Evolutionary conservation across 257 asterid genomes (phyloP).

Genomic region (Euphrasia confusa): DNA sequence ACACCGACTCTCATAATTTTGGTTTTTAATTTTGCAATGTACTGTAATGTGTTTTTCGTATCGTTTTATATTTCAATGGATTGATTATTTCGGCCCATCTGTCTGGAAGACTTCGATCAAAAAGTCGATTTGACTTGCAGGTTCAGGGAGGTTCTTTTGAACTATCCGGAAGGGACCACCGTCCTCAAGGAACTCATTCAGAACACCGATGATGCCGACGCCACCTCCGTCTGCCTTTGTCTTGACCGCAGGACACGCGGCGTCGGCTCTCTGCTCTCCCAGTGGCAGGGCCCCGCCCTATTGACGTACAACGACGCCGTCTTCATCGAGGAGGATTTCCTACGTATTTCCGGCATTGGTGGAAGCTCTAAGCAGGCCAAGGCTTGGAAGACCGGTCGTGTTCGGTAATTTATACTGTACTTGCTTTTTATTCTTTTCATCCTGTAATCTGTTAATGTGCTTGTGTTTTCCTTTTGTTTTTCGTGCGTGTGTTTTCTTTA

Average conservation of each 20-base stretch:
- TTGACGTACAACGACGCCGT: slow-evolving; percentile 83
- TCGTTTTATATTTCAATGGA: too few species aligned
- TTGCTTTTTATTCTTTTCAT: background rate
- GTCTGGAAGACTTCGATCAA: slow-evolving; percentile 93
- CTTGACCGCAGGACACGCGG: slow-evolving; percentile 75
- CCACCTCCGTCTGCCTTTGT: slow-evolving; percentile 82
- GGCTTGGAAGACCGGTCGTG: slow-evolving; percentile 92
- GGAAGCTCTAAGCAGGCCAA: slow-evolving; percentile 83
- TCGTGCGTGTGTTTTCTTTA: background rate
- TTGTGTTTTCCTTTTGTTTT: background rate
- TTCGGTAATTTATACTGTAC: slow-evolving; percentile 51
- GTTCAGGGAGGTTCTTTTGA: slow-evolving; percentile 84
- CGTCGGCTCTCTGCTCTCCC: slow-evolving; percentile 58
- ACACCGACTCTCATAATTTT: too few species aligned
- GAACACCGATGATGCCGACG: slow-evolving; percentile 98
- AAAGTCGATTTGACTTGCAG: slow-evolving; percentile 93
- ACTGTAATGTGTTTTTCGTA: too few species aligned
- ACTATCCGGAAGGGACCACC: slow-evolving; percentile 95
- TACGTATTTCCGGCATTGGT: slow-evolving; percentile 86
- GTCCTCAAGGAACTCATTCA: slow-evolving; percentile 92
- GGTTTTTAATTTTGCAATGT: too few species aligned
- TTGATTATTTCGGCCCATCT: slow-evolving; percentile 33
- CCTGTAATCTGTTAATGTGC: background rate
- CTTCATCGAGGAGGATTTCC: slow-evolving; percentile 87
- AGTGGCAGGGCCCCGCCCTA: slow-evolving; percentile 94